phyloP scores from a whole-genome alignment of 2,329 filamentous ascomycete genomes.

The Fusarium buharicum region DNA sequence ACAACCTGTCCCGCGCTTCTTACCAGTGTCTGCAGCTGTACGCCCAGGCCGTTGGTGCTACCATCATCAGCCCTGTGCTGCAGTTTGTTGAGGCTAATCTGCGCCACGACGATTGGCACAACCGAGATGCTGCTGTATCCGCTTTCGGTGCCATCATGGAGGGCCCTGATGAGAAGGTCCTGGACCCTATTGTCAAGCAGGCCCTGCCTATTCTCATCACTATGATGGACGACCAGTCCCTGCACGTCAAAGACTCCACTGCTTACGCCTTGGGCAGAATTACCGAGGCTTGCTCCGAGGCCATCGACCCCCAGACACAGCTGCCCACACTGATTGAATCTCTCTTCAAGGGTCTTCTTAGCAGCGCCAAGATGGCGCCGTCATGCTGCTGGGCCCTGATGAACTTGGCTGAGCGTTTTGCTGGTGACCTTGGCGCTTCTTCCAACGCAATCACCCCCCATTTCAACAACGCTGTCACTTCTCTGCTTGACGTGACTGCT shows the following conservation, averaged over 20 bases:
- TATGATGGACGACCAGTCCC: conserved; percentile 88
- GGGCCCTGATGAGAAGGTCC: conserved; percentile 89
- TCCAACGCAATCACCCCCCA: conserved; percentile 88
- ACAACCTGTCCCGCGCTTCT: conserved; percentile 93
- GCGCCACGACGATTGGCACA: conserved; percentile 91
- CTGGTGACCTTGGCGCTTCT: conserved; percentile 80
- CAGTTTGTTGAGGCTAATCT: conserved; percentile 92
- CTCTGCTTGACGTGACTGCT: conserved; percentile 86
- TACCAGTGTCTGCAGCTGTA: conserved; percentile 98
- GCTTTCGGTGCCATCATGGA: conserved; percentile 99
- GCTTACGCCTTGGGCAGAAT: conserved; percentile 96
- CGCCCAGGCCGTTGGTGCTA: conserved; percentile 86
- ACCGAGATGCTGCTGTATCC: conserved; percentile 93
- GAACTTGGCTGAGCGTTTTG: conserved; percentile 96
- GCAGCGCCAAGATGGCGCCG: conserved; percentile 94
- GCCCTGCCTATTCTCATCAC: conserved; percentile 89
- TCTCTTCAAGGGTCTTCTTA: conserved; percentile 88
- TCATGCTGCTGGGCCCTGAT: conserved; percentile 99
- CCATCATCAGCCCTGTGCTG: conserved; percentile 87
- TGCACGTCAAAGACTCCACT: conserved; percentile 95
- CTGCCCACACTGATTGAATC: conserved; percentile 86
- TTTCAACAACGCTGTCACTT: conserved; percentile 91
- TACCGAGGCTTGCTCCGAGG: conserved; percentile 90
- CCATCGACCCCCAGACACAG: conserved; percentile 86
- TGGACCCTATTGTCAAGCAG: conserved; percentile 95